Evolutionary conservation across 1,284 basidiomycete genomes (phyloP).

Genomic region (Cryptococcus sp.): DNA sequence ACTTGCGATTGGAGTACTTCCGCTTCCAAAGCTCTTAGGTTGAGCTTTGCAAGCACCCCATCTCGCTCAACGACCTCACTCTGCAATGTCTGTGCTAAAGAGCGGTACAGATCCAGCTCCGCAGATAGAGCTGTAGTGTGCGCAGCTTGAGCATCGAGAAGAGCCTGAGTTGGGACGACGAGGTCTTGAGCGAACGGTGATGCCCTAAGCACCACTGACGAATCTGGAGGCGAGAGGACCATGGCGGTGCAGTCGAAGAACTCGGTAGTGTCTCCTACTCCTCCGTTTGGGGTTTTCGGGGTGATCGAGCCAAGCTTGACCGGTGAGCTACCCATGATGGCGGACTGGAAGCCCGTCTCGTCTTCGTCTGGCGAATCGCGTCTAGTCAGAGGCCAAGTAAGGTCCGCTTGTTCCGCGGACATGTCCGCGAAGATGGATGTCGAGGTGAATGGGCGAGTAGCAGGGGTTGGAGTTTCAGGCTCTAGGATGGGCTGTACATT

Average conservation of each 20-base stretch:
- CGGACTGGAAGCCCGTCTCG: conserved; percentile 31
- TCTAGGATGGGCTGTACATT: neutral
- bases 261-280: conserved; percentile 26
- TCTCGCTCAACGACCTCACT: conserved; percentile 39
- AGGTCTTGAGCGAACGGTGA: conserved; percentile 12
- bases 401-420: conserved; percentile 42
- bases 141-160: conserved; percentile 36
- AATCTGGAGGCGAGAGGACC: conserved; percentile 12
- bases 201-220: conserved; percentile 5
- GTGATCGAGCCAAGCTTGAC: neutral
- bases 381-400: conserved; percentile 36
- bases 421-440: conserved; percentile 45
- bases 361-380: conserved; percentile 11
- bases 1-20: conserved; percentile 29
- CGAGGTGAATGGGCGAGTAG: conserved; percentile 15
- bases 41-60: conserved; percentile 30
- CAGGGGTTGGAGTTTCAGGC: conserved; percentile 12
- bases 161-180: conserved; percentile 27
- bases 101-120: conserved; percentile 34
- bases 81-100: conserved; percentile 29
- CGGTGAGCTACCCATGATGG: conserved; percentile 5
- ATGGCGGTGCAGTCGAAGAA: conserved; percentile 38
- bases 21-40: conserved; percentile 29
- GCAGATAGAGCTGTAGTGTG: conserved; percentile 30
- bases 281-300: neutral